These are phyloP conservation scores for Penicillium robsamsonii DNA, from an alignment of 495 filamentous ascomycete species.

Conservation along the genomic window DNA sequence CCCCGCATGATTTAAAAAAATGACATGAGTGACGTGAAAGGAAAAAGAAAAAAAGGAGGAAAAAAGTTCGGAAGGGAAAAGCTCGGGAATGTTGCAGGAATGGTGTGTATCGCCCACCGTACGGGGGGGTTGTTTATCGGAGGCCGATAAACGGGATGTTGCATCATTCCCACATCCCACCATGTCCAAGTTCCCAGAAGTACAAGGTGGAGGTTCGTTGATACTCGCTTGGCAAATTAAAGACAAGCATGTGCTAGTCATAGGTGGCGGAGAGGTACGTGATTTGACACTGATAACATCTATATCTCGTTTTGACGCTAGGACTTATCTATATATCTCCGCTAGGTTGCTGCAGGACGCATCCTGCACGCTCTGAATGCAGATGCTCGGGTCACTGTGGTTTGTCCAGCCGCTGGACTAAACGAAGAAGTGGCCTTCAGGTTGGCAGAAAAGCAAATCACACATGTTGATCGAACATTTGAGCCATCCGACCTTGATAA, in stretches of 20 bases:
- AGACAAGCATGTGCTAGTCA: conserved; percentile 76
- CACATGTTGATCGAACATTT: conserved; percentile 78
- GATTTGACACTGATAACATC: not conserved
- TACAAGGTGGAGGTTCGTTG: conserved; percentile 87
- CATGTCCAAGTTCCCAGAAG: conserved; percentile 70
- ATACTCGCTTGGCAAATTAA: conserved; percentile 93
- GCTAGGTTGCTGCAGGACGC: conserved; percentile 88
- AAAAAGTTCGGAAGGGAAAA: conserved; percentile 22
- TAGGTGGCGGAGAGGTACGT: conserved; percentile 88
- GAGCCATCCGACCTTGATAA: conserved; percentile 74
- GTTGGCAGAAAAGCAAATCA: conserved; percentile 67
- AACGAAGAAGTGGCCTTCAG: conserved; percentile 86
- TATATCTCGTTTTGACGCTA: conserved; percentile 1
- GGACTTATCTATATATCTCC: conserved; percentile 16
- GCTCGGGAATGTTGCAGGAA: conserved; percentile 14
- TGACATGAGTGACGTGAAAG: conserved; percentile 19
- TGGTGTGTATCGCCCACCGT: conserved; percentile 22
- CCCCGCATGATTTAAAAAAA: conserved; percentile 52
- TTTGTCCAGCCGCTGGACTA: conserved; percentile 75
- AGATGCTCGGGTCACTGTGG: conserved; percentile 83
- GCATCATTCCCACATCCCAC: conserved; percentile 16
- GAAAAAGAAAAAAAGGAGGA: conserved; percentile 11
- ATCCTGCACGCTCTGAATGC: conserved; percentile 92
- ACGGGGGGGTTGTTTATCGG: conserved; percentile 1
- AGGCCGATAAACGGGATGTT: not conserved